phyloP scores from a whole-genome alignment of 768 basidiomycete species.

The Coprinellus micaceus region DNA sequence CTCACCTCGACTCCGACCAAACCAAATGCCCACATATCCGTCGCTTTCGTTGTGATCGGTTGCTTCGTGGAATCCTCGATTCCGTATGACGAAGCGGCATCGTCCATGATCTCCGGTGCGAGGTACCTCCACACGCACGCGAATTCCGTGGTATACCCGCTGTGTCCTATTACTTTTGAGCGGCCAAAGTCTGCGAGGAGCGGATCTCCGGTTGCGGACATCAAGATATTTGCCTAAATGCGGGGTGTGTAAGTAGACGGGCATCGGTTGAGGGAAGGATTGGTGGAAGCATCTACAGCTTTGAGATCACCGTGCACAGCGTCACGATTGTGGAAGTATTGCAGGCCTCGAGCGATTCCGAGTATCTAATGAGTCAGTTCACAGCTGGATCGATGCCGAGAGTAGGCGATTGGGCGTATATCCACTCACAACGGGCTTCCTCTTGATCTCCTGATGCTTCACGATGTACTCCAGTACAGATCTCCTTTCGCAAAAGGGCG shows the following conservation, averaged over 20 bases:
- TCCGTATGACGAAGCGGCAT: background rate
- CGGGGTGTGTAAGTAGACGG: no score
- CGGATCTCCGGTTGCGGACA: background rate
- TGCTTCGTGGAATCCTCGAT: background rate
- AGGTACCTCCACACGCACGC: background rate
- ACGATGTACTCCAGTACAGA: background rate
- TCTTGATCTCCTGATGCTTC: background rate
- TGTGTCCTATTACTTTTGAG: background rate
- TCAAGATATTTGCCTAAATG: conserved; percentile 3
- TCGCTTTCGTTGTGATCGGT: background rate
- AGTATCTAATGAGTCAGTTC: no score
- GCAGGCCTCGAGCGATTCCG: conserved; percentile 1
- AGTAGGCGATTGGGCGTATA: no score
- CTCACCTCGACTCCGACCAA: background rate
- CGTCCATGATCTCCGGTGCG: conserved; percentile 3
- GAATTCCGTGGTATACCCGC: conserved; percentile 3
- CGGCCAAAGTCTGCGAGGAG: conserved; percentile 7
- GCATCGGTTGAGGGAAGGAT: background rate
- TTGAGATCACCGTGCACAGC: conserved; percentile 7
- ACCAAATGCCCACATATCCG: background rate
- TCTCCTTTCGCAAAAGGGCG: conserved; percentile 2
- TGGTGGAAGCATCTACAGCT: background rate
- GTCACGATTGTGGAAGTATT: background rate
- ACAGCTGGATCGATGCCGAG: no score
- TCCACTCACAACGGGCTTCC: background rate